A percentile compares a stretch with the other conserved stretches of the same genome.
Evolutionary conservation across 2,329 filamentous ascomycete species (phyloP).

Genomic region (Pseudogymnoascus sp.): DNA sequence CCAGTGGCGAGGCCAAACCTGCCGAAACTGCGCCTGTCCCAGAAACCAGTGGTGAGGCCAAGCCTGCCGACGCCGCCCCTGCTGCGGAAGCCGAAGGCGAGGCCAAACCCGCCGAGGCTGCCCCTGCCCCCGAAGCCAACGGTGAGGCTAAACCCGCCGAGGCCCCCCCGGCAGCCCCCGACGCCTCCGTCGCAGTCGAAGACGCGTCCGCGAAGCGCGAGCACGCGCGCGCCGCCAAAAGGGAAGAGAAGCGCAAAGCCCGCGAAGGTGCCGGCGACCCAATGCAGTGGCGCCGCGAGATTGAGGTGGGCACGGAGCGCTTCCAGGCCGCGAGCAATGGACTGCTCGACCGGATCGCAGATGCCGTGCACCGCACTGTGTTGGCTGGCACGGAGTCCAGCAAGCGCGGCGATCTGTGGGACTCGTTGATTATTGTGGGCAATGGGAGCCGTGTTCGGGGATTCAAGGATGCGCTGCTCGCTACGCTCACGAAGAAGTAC

Average conservation of each 20-base stretch:
- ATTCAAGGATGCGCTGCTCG: conserved; percentile 81
- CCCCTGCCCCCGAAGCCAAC: not conserved
- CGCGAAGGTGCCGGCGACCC: conserved; percentile 31
- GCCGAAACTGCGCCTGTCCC: conserved; percentile 13
- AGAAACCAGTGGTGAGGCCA: conserved; percentile 10
- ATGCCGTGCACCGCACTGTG: conserved; percentile 75
- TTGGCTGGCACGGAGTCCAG: conserved; percentile 76
- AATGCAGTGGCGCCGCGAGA: conserved; percentile 55
- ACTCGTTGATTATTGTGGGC: conserved; percentile 83
- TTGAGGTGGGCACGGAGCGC: conserved; percentile 71
- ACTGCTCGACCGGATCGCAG: conserved; percentile 76
- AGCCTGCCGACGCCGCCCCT: conserved; percentile 12
- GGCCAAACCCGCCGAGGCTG: conserved; percentile 14
- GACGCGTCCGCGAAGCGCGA: conserved; percentile 22
- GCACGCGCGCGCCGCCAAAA: conserved; percentile 20
- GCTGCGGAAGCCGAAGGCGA: conserved; percentile 11
- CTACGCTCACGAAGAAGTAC: conserved; percentile 73
- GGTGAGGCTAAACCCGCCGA: not conserved
- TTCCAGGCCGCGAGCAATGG: conserved; percentile 62
- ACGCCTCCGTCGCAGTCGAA: conserved; percentile 14
- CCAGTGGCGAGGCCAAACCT: conserved; percentile 8
- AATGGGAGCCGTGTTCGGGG: conserved; percentile 70
- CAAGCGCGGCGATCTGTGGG: conserved; percentile 83
- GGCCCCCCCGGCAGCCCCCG: conserved; percentile 11
- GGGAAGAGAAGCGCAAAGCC: conserved; percentile 25